phyloP scores from a whole-genome alignment of 352 stramenopile species.

The Peronospora destructor region DNA sequence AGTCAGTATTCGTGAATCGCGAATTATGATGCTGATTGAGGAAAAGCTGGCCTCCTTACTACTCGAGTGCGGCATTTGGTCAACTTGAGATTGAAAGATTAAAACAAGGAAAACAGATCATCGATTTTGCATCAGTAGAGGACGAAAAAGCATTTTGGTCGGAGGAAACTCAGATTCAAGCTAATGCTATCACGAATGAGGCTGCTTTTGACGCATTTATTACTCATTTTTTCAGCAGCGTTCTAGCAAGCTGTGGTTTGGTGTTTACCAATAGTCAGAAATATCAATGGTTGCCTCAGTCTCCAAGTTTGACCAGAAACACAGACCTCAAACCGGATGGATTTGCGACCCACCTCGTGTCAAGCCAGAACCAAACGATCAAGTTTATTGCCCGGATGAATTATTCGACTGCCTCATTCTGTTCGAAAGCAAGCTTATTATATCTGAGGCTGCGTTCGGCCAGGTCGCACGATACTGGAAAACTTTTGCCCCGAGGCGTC shows the following conservation, averaged over 20 bases:
- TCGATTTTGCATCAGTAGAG: too few species aligned
- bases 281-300: constrained; percentile 12
- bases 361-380: neutral
- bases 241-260: constrained; percentile 6
- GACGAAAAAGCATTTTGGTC: constrained; percentile 2
- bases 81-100: too few species aligned
- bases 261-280: constrained; percentile 13
- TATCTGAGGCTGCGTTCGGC: constrained; percentile 26
- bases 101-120: too few species aligned
- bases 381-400: constrained; percentile 6
- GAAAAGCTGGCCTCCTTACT: too few species aligned
- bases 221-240: too few species aligned
- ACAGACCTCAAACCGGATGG: constrained; percentile 11
- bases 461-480: constrained; percentile 24
- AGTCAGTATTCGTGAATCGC: too few species aligned
- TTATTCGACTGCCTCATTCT: constrained; percentile 30
- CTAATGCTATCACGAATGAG: neutral
- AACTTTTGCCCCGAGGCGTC: constrained; percentile 10
- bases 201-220: neutral
- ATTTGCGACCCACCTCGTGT: constrained; percentile 14
- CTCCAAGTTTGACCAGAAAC: neutral
- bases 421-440: constrained; percentile 27
- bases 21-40: too few species aligned
- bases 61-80: too few species aligned
- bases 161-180: constrained; percentile 5